Evolutionary conservation across 2,329 filamentous ascomycete species (phyloP), one percentile per base, ranked within the genome.

Genomic region (Bertia moriformis): DNA sequence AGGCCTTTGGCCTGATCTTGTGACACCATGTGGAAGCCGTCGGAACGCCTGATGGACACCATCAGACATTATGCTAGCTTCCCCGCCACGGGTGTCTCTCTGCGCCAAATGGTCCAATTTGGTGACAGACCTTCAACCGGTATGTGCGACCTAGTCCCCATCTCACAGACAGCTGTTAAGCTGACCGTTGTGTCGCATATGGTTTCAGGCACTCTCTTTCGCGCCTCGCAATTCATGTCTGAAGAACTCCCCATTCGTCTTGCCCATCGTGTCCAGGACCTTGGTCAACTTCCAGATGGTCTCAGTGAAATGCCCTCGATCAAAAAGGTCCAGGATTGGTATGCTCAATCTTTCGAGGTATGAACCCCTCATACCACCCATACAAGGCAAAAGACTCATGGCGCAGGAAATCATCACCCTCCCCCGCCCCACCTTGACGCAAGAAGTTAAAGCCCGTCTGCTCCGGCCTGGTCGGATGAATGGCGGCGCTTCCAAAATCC

Each of bases 61-160:
- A 95, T 95, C 79, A 78, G 82, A 62, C 87, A 95, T 65, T 95
- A 95, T 73, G 85, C 87, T 60, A 86, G 78, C 62, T 98, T 96
- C 62, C 91, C 91, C 47, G 91, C 91, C 44, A 98, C 91, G 13
- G 91, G 91, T 53, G 84, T 93, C 52, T 95, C 88, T 58, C 71
- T 98, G 61, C 77, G 91, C 59, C 91, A 98, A 71, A 98, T 98
- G 91, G 89, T 96, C 42, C 89, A 96, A 61, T 96, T 96, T 60
- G 89, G 89, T 55, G 87, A 94, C 66, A 84, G 78, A 58, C 88
- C 89, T 39, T 95, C 88, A 14, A 84, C 79, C 51, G 86, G 85
- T 91, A 67, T 53, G 71, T 59, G 10, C 15, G 7, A 14, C 17
- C 32, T 10, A 12, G 32, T 29, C 24, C 24, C 17, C 12, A 15